Conservation (phyloP, 2,329 filamentous ascomycete species). For the Xylariaceae sp. region DNA sequence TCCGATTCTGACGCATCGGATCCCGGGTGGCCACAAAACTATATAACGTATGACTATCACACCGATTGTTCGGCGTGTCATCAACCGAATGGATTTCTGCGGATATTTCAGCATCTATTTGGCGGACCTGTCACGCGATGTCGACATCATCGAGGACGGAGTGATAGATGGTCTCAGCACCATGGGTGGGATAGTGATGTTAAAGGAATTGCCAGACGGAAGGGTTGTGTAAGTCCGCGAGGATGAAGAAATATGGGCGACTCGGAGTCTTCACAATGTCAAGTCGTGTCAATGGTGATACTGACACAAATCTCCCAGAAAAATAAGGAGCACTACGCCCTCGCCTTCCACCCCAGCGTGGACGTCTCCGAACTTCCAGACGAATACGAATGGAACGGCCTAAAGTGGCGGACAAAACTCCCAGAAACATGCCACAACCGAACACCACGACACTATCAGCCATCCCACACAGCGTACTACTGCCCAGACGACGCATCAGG, state of each 20-base stretch:
- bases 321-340: constrained; percentile 17
- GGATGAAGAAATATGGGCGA: too few species aligned
- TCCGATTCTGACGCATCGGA: neutral
- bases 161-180: neutral
- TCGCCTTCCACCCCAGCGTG: constrained; percentile 14
- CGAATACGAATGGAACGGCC: constrained; percentile 9
- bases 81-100: neutral
- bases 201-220: constrained; percentile 12
- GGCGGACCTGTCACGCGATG: neutral
- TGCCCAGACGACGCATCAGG: too few species aligned
- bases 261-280: too few species aligned
- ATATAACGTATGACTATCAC: constrained; percentile 9
- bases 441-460: neutral
- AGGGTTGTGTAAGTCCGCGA: constrained; percentile 19
- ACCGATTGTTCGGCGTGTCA: constrained; percentile 6
- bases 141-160: neutral
- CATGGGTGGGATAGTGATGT: constrained; percentile 15
- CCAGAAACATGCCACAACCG: neutral
- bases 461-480: neutral
- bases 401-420: neutral
- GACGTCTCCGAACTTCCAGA: constrained; percentile 14
- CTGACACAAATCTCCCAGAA: constrained; percentile 1
- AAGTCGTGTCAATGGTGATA: too few species aligned
- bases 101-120: constrained; percentile 3
- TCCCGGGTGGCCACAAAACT: neutral